These are phyloP conservation scores for Linnemannia zychae DNA, from an alignment of 192 early-diverging fungal genomes.

Conservation along the genomic window DNA sequence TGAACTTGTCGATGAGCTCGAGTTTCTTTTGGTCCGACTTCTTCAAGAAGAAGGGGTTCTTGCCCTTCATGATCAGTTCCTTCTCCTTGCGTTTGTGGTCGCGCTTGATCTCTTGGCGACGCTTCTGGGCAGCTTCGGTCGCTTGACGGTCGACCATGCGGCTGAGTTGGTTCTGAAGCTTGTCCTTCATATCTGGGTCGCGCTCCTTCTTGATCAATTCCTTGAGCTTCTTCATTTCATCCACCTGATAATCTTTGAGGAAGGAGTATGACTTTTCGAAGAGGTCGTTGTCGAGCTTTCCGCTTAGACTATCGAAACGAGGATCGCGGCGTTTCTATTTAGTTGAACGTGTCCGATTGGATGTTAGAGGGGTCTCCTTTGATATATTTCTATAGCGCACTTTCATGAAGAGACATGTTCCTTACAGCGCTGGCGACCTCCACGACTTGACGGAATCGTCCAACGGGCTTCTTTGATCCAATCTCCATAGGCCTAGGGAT, in stretches of 20 bases:
- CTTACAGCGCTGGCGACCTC: slow-evolving; percentile 68
- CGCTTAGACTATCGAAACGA: slow-evolving; percentile 91
- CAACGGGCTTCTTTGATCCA: slow-evolving; percentile 81
- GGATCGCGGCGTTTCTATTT: slow-evolving; percentile 88
- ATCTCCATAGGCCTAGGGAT: slow-evolving; percentile 79
- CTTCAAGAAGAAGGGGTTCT: slow-evolving; percentile 96
- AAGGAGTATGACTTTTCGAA: slow-evolving; percentile 95
- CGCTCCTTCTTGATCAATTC: slow-evolving; percentile 76
- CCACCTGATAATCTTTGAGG: slow-evolving; percentile 81
- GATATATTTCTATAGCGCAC: no score
- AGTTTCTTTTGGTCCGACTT: slow-evolving; percentile 87
- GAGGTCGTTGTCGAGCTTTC: slow-evolving; percentile 91
- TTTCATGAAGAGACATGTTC: background rate
- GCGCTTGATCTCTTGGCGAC: slow-evolving; percentile 73
- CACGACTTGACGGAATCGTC: slow-evolving; percentile 79
- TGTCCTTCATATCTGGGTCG: slow-evolving; percentile 68
- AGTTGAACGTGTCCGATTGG: no score
- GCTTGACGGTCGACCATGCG: slow-evolving; percentile 72
- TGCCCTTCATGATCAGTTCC: slow-evolving; percentile 87
- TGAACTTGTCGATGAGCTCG: slow-evolving; percentile 90
- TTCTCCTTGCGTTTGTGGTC: slow-evolving; percentile 87
- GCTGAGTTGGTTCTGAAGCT: slow-evolving; percentile 71
- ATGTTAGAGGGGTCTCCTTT: no score
- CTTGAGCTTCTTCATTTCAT: slow-evolving; percentile 80
- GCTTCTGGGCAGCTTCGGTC: slow-evolving; percentile 63